These are phyloP conservation scores for Phytophthora meadii DNA, from an alignment of 352 stramenopile genomes.

Conservation along the genomic window DNA sequence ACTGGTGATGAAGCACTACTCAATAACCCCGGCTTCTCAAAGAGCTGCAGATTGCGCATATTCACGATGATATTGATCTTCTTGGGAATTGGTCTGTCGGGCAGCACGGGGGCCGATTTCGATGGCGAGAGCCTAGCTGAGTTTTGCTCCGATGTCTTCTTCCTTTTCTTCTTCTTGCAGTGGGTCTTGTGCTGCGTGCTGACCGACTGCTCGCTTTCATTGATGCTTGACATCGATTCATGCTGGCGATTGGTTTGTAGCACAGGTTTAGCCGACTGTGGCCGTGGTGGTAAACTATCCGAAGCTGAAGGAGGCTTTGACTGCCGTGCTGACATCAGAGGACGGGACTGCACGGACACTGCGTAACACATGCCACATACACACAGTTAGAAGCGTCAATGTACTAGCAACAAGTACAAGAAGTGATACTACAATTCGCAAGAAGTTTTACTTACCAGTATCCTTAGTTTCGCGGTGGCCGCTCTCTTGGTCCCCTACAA, in stretches of 20 bases:
- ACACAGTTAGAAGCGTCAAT: background rate
- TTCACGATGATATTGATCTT: constrained; percentile 56
- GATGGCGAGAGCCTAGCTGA: constrained; percentile 14
- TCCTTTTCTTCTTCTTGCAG: constrained; percentile 25
- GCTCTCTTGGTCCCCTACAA: constrained; percentile 1
- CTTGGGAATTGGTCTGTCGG: constrained; percentile 15
- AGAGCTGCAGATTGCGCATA: constrained; percentile 45
- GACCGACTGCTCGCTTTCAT: constrained; percentile 1
- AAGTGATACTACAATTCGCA: too few relatives aligned
- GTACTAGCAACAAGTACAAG: background rate
- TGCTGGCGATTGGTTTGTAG: constrained; percentile 30
- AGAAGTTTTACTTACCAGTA: constrained; percentile 6
- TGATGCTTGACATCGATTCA: background rate
- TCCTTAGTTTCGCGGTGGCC: background rate
- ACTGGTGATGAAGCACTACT: background rate
- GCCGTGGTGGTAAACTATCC: constrained; percentile 31
- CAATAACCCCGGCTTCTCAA: constrained; percentile 1
- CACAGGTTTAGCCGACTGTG: constrained; percentile 59
- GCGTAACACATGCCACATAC: background rate
- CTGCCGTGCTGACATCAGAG: constrained; percentile 35
- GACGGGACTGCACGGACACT: constrained; percentile 21
- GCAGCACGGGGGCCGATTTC: constrained; percentile 21
- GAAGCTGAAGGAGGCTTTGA: constrained; percentile 1
- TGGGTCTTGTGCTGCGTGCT: constrained; percentile 34
- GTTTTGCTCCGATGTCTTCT: constrained; percentile 8